phyloP scores from a whole-genome alignment of 2,329 filamentous ascomycete species.

The Ceratocystis harringtonii region DNA sequence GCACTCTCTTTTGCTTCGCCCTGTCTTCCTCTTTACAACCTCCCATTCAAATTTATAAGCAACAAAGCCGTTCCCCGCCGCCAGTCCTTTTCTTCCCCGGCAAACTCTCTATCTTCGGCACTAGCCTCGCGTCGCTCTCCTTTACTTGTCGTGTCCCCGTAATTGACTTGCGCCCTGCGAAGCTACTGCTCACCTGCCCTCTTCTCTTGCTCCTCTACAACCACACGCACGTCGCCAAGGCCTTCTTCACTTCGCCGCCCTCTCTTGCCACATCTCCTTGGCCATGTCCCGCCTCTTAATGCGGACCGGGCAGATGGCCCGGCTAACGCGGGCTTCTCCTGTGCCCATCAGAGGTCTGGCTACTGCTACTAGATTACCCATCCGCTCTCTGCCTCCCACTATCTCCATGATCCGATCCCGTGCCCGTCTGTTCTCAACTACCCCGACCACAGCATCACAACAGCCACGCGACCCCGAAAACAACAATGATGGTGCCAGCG shows the following conservation, averaged over 20 bases:
- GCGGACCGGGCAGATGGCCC: slow-evolving; percentile 50
- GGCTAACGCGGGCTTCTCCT: slow-evolving; percentile 36
- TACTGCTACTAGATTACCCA: slow-evolving; percentile 1
- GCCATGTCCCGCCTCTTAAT: slow-evolving; percentile 52
- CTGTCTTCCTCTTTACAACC: neutral
- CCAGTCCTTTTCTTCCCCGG: neutral
- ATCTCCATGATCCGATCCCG: slow-evolving; percentile 21
- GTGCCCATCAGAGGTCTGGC: neutral
- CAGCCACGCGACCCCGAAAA: slow-evolving; percentile 26
- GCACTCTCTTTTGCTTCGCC: neutral
- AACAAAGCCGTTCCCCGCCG: neutral
- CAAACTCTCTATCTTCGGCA: neutral
- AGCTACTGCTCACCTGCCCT: neutral
- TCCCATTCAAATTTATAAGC: neutral
- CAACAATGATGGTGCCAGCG: slow-evolving; percentile 24
- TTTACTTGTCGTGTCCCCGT: no score
- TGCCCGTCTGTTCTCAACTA: slow-evolving; percentile 27
- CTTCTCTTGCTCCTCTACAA: neutral
- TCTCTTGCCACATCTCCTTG: neutral
- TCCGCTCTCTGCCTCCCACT: slow-evolving; percentile 17
- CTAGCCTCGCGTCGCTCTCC: no score
- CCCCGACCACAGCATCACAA: slow-evolving; percentile 21
- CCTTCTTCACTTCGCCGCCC: neutral
- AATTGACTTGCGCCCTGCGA: no score
- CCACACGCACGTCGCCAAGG: no score